Evolutionary conservation across 805 yeast genomes (phyloP), one percentile per base, ranked within the genome.

Genomic region (Kodamaea neixiangensis): DNA sequence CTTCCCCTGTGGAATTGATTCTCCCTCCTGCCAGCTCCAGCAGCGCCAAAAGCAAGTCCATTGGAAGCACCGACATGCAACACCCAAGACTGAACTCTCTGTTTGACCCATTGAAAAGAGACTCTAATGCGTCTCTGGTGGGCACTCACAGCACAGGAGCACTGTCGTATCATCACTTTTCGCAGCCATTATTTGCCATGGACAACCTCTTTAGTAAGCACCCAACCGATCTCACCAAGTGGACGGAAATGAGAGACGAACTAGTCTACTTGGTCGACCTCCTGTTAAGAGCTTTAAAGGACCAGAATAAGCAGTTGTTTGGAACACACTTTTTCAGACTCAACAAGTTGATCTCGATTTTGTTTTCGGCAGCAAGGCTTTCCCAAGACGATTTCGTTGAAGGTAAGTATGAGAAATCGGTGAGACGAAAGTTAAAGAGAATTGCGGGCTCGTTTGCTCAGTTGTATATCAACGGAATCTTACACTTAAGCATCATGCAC

Each of bases 401-500:
- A 19, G 76, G 81, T 11, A 75, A 76, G 31, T 72, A 75, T 50
- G 79, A 80, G 47, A 66, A 64, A 19, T 66, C 77, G 9, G 75
- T 85, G 10, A 74, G 79, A 50, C 71, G 72, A 48, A 67, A 80
- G 35, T 64, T 86, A 56, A 81, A 76, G 58, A 75, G 77, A 52
- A 69, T 86, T 13, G 78, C 83, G 0, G 67, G 76, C 7, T 72
- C 85, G 1, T 75, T 83, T 51, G 79, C 89, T 2, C 86, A 82
- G 52, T 76, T 87, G 50, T 82, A 83, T 51, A 79, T 86, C 50
- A 83, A 83, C 60, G 87, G 89, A 7, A 73, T 79, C 45, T 62
- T 87, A n/a, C 86, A 81, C 62, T 70, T 86, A 48, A 71, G 73
- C 43, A 70, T 74, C 29, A 66, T 75, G 66, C 71, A 70, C 51